These are phyloP conservation scores for Pneumocystis murina DNA, from an alignment of 1,139 yeast species.

Conservation along the genomic window DNA sequence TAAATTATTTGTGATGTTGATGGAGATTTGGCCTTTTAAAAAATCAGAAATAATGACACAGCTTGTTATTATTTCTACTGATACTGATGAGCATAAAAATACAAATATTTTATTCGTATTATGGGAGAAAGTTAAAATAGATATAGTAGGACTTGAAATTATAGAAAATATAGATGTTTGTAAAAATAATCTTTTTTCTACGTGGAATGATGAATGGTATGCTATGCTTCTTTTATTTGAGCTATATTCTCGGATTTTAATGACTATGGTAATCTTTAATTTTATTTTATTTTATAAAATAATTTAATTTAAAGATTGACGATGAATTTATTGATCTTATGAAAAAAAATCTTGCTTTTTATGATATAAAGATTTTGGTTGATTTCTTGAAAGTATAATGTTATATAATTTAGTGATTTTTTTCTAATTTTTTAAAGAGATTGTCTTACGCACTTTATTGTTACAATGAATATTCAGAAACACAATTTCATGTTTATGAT, in stretches of 20 bases:
- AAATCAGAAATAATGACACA: not conserved
- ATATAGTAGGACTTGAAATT: not conserved
- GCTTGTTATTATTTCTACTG: not conserved
- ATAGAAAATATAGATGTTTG: not conserved
- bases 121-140: not conserved
- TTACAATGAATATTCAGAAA: not conserved
- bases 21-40: not conserved
- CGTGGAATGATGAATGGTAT: constrained; percentile 1
- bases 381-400: constrained; percentile 1
- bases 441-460: not conserved
- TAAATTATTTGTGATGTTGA: not conserved
- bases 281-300: not conserved
- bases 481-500: not conserved
- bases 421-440: not conserved
- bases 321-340: constrained; percentile 10
- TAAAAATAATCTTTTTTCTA: not conserved
- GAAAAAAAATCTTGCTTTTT: constrained; percentile 2
- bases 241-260: constrained; percentile 9
- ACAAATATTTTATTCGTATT: not conserved
- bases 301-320: constrained; percentile 2
- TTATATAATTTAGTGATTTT: not conserved
- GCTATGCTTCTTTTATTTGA: constrained; percentile 7
- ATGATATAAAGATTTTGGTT: constrained; percentile 1
- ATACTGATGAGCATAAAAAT: not conserved
- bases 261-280: constrained; percentile 8